These are phyloP conservation scores for Suillus subalutaceus DNA, from an alignment of 768 basidiomycete genomes.

Conservation along the genomic window DNA sequence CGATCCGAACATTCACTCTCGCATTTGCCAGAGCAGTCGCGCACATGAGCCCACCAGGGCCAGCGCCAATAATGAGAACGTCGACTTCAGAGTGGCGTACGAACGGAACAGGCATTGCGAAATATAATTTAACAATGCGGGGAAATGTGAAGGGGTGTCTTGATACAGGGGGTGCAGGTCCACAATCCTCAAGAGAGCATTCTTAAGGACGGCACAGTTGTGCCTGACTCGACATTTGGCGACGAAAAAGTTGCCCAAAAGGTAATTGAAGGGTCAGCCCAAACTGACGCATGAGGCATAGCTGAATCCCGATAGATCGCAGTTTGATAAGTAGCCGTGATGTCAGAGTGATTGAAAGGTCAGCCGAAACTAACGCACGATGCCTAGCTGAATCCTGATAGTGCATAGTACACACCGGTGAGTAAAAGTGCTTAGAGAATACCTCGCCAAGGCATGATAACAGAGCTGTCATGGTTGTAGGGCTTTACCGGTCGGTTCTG, in stretches of 20 bases:
- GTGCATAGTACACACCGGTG: neutral
- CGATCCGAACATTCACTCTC: constrained; percentile 39
- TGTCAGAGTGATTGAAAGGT: neutral
- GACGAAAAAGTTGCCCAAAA: neutral
- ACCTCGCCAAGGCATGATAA: neutral
- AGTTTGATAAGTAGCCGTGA: too few species aligned
- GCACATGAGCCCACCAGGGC: constrained; percentile 46
- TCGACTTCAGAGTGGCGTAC: constrained; percentile 35
- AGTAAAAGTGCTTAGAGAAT: neutral
- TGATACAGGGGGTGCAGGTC: constrained; percentile 7
- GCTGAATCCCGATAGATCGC: too few species aligned
- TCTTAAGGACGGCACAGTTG: neutral
- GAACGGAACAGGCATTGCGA: constrained; percentile 8
- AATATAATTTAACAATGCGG: neutral
- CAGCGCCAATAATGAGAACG: constrained; percentile 46
- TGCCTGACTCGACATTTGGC: neutral
- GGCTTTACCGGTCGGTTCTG: too few species aligned
- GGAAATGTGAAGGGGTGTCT: neutral
- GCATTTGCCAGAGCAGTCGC: constrained; percentile 45
- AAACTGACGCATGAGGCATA: neutral
- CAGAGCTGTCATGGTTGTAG: too few species aligned
- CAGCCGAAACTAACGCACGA: too few species aligned
- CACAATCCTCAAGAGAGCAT: neutral
- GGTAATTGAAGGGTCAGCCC: neutral
- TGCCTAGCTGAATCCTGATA: too few species aligned